These are phyloP conservation scores for Xylaria palmicola DNA, from an alignment of 495 filamentous ascomycete genomes.

Conservation along the genomic window DNA sequence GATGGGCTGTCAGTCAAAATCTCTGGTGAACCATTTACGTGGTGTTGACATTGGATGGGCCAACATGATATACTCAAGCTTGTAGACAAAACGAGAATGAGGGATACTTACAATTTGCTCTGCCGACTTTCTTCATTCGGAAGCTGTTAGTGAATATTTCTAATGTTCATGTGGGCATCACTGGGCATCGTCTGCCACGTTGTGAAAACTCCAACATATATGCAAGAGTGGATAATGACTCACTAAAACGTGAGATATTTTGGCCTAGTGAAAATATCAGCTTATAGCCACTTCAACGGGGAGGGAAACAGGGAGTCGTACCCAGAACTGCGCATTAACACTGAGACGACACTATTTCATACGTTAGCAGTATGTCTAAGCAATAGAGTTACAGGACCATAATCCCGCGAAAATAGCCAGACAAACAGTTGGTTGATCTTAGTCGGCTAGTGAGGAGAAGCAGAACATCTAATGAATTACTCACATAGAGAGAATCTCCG, in stretches of 20 bases:
- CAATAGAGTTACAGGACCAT: not conserved
- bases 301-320: not conserved
- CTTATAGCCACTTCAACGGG: not conserved
- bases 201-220: not conserved
- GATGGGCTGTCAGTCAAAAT: not conserved
- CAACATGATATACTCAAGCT: not conserved
- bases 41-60: not conserved
- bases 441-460: no score
- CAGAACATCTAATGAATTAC: no score
- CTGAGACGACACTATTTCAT: slow-evolving; percentile 60
- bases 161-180: not conserved
- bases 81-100: not conserved
- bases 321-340: slow-evolving; percentile 93
- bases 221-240: slow-evolving; percentile 1
- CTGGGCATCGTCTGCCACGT: not conserved
- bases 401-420: no score
- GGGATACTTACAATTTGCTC: slow-evolving; percentile 65
- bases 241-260: slow-evolving; percentile 73
- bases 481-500: slow-evolving; percentile 72
- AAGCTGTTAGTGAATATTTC: not conserved
- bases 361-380: not conserved
- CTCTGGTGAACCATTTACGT: not conserved
- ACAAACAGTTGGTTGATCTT: no score
- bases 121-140: slow-evolving; percentile 68
- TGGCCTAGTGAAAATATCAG: slow-evolving; percentile 43